Evolutionary conservation across 169 alveolate genomes (phyloP).

Genomic region (Plasmodium relictum): DNA sequence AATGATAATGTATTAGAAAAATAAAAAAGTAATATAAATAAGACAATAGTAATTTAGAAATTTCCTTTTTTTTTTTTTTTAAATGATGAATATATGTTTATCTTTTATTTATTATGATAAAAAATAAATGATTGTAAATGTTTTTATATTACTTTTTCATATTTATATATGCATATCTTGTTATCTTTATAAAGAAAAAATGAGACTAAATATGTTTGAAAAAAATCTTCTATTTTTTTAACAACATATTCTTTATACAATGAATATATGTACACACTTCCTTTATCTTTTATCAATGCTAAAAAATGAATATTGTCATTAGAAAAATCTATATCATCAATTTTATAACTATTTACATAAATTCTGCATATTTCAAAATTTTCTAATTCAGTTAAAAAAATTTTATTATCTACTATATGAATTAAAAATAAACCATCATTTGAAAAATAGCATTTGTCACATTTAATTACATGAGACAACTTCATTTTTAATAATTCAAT

Average conservation of each 20-base stretch:
- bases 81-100: too few species aligned
- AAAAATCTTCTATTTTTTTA: constrained; percentile 20
- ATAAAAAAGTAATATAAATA: not conserved
- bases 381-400: constrained; percentile 26
- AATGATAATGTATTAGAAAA: not conserved
- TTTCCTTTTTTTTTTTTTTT: too few species aligned
- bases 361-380: constrained; percentile 1
- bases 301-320: constrained; percentile 46
- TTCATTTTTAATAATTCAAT: constrained; percentile 2
- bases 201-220: constrained; percentile 18
- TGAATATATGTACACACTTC: constrained; percentile 40
- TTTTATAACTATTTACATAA: constrained; percentile 33
- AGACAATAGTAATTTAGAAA: not conserved
- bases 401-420: constrained; percentile 21
- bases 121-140: not conserved
- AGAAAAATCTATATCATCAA: constrained; percentile 25
- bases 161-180: constrained; percentile 27
- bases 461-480: not conserved
- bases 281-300: constrained; percentile 24
- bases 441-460: constrained; percentile 44
- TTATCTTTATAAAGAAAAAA: constrained; percentile 15
- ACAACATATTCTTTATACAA: constrained; percentile 9
- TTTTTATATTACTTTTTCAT: constrained; percentile 34
- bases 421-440: constrained; percentile 43
- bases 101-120: not conserved